phyloP scores from a whole-genome alignment of 202 grass and related monocot species.

The Panicum hallii region DNA sequence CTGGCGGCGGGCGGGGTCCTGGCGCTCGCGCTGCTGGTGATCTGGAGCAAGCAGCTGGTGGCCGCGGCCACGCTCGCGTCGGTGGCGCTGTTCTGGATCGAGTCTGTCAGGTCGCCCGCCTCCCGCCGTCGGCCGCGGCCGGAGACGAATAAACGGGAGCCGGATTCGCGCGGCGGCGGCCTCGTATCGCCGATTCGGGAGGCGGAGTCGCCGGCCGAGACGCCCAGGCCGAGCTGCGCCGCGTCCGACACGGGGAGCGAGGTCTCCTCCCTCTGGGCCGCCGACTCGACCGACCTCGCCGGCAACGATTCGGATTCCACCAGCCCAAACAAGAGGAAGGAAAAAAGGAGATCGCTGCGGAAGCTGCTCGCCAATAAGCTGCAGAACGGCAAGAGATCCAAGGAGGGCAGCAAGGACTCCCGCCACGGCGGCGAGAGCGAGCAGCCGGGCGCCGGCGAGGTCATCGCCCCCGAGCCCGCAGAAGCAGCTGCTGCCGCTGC shows the following conservation, averaged over 20 bases:
- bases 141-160: neutral
- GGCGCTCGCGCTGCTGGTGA: constrained; percentile 55
- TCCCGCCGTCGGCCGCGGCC: constrained; percentile 12
- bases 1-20: constrained; percentile 45
- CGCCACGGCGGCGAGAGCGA: no score
- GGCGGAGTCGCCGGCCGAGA: neutral
- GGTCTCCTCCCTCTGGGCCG: constrained; percentile 6
- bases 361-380: constrained; percentile 58
- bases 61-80: constrained; percentile 51
- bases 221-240: constrained; percentile 40
- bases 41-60: constrained; percentile 66
- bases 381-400: constrained; percentile 8
- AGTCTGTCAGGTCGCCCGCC: constrained; percentile 30
- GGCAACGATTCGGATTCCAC: neutral
- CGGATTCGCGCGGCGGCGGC: constrained; percentile 34
- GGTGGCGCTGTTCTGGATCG: constrained; percentile 62
- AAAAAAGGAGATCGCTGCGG: constrained; percentile 49
- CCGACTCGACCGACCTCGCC: constrained; percentile 31
- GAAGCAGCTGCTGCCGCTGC: neutral
- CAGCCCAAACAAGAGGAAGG: constrained; percentile 18
- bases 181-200: constrained; percentile 65
- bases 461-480: neutral
- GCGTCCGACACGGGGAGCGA: constrained; percentile 38
- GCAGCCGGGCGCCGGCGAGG: neutral
- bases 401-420: constrained; percentile 25